phyloP scores from a whole-genome alignment of 179 eudicot species.

The Camellia oleifera region DNA sequence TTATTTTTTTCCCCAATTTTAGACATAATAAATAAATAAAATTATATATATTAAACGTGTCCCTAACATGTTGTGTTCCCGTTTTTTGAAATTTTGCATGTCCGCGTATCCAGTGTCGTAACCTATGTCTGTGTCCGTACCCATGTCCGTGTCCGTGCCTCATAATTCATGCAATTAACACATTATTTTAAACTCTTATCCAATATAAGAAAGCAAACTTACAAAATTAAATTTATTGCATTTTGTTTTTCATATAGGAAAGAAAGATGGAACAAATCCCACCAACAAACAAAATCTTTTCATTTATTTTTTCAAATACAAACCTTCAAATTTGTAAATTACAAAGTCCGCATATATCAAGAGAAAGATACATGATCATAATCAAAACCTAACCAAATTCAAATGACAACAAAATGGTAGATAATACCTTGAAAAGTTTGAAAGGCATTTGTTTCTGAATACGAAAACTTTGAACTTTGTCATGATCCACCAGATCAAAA shows the following conservation, averaged over 20 bases:
- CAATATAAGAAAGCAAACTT: not conserved
- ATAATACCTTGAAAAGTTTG: constrained; percentile 71
- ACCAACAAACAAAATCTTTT: not conserved
- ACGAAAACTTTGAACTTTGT: constrained; percentile 82
- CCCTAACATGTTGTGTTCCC: too few relatives aligned
- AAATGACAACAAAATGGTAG: not conserved
- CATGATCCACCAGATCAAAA: constrained; percentile 97
- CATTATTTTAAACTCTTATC: not conserved
- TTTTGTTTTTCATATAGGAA: not conserved
- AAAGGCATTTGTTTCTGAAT: constrained; percentile 76
- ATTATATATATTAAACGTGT: too few relatives aligned
- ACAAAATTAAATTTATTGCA: not conserved
- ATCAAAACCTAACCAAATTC: constrained; percentile 1
- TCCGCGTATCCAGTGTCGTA: too few relatives aligned
- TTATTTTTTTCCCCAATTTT: too few relatives aligned
- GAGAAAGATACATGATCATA: not conserved
- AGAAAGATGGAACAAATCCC: not conserved
- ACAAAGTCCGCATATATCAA: not conserved
- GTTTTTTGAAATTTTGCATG: too few relatives aligned
- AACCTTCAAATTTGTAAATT: not conserved
- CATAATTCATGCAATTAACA: not conserved
- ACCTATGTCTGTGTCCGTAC: too few relatives aligned
- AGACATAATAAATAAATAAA: too few relatives aligned
- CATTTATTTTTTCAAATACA: not conserved
- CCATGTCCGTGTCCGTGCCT: too few relatives aligned